phyloP scores from a whole-genome alignment of 78 protist species.

The Monosiga brevicollis region DNA sequence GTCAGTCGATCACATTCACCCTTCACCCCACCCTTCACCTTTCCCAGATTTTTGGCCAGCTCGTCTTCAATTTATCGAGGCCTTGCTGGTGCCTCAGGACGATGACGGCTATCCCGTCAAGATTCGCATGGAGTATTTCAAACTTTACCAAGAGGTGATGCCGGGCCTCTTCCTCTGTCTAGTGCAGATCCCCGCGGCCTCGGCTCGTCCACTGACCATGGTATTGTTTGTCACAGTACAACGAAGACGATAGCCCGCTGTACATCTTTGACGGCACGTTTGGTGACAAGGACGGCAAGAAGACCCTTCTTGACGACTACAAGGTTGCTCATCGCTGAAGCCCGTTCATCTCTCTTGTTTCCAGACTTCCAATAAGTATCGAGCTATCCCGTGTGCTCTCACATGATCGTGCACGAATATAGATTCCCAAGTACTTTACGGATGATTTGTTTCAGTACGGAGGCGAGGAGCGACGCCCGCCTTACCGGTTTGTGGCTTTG shows the following conservation, averaged over 20 bases:
- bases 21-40: no score
- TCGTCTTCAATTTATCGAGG: not conserved
- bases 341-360: no score
- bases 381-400: no score
- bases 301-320: constrained; percentile 12
- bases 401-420: no score
- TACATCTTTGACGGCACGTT: constrained; percentile 47
- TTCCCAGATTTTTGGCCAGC: no score
- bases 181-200: not conserved
- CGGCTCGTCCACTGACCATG: not conserved
- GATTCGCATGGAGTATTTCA: not conserved
- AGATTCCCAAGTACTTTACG: constrained; percentile 21
- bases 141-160: not conserved
- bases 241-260: constrained; percentile 44
- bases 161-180: not conserved
- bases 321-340: no score
- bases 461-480: constrained; percentile 29
- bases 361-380: no score
- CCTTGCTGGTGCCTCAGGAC: not conserved
- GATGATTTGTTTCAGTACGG: constrained; percentile 38
- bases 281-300: not conserved
- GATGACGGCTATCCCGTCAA: not conserved
- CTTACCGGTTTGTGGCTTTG: no score
- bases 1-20: no score
- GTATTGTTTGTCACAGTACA: not conserved